These are phyloP conservation scores for Murraya paniculata DNA, from an alignment of 345 rosid species.

Conservation along the genomic window DNA sequence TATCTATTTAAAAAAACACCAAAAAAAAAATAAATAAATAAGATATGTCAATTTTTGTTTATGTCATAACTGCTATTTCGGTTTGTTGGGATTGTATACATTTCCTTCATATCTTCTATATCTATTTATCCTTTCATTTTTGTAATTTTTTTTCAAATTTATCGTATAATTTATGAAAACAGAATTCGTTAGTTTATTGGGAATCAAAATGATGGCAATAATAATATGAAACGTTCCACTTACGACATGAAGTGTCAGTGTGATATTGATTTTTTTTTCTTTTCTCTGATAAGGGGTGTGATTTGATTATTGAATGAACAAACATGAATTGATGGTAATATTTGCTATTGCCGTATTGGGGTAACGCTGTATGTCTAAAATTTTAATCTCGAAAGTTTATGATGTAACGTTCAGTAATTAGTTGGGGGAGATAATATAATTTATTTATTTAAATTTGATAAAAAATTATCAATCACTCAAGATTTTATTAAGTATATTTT, in stretches of 20 bases:
- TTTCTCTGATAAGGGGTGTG: too few relatives aligned
- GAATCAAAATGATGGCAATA: background rate
- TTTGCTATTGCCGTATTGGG: too few relatives aligned
- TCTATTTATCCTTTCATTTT: background rate
- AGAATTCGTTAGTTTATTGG: background rate
- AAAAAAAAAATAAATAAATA: background rate
- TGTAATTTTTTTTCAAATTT: background rate
- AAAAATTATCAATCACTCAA: too few relatives aligned
- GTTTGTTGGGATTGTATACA: conserved; percentile 1
- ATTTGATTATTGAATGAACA: too few relatives aligned
- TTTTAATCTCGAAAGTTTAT: too few relatives aligned
- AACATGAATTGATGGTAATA: too few relatives aligned
- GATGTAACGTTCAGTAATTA: too few relatives aligned
- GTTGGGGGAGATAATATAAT: too few relatives aligned
- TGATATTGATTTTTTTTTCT: too few relatives aligned
- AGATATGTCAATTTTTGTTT: background rate
- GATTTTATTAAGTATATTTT: too few relatives aligned
- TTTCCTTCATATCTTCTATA: background rate
- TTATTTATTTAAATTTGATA: too few relatives aligned
- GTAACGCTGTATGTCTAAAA: too few relatives aligned
- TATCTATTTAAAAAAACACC: background rate
- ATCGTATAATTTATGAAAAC: background rate
- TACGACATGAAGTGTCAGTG: background rate
- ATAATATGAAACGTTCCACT: background rate
- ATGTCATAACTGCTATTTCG: background rate